phyloP scores from a whole-genome alignment of 2,329 filamentous ascomycete species.

The Diaporthe destruens region DNA sequence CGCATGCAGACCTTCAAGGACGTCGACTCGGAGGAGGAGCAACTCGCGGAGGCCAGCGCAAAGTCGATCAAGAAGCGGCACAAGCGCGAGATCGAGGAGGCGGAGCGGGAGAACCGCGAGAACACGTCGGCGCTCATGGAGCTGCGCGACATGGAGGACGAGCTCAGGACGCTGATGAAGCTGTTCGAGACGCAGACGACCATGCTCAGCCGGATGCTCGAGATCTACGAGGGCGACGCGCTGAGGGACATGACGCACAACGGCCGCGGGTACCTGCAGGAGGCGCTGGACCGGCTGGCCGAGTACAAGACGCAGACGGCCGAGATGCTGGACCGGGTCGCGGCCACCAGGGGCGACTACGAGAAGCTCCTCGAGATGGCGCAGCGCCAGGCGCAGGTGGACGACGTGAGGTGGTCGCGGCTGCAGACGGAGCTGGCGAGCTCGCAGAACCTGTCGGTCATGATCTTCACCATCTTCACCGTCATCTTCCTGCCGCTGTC shows the following conservation, averaged over 20 bases:
- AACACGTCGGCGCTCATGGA: conserved; percentile 74
- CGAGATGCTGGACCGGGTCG: conserved; percentile 71
- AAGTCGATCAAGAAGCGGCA: conserved; percentile 58
- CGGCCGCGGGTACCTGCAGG: conserved; percentile 64
- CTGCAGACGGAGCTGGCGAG: conserved; percentile 73
- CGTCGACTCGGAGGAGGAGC: conserved; percentile 53
- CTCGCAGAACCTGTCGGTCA: conserved; percentile 71
- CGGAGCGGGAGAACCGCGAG: conserved; percentile 70
- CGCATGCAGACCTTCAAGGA: conserved; percentile 67
- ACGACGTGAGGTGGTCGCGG: conserved; percentile 73
- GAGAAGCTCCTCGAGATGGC: conserved; percentile 76
- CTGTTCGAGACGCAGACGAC: conserved; percentile 70
- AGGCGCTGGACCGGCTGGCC: conserved; percentile 64
- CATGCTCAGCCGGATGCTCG: conserved; percentile 62
- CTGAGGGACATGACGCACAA: conserved; percentile 57
- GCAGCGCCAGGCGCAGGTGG: conserved; percentile 75
- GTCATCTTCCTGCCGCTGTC: conserved; percentile 74
- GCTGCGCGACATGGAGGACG: conserved; percentile 74
- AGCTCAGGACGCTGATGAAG: conserved; percentile 67
- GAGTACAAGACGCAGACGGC: conserved; percentile 67
- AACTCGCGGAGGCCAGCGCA: conserved; percentile 54
- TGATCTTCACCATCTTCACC: conserved; percentile 75
- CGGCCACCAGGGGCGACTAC: conserved; percentile 70
- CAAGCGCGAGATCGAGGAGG: conserved; percentile 54
- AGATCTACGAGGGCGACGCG: conserved; percentile 57